These are phyloP conservation scores for Pelargonium myrrhifolium DNA, from an alignment of 441 rosid species.

Conservation along the genomic window DNA sequence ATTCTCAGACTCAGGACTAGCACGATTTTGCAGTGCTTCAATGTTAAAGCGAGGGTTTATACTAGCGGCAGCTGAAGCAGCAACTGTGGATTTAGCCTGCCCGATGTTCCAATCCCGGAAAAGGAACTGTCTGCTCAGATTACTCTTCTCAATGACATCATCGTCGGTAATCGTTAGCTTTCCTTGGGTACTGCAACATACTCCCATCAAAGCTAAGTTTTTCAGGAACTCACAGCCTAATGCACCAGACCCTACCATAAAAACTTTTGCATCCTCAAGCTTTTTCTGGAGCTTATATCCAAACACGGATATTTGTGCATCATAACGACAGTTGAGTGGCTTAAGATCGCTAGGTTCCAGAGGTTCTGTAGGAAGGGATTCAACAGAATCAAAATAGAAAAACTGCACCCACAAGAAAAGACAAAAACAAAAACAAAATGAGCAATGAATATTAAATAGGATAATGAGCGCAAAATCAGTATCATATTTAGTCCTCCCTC, in stretches of 20 bases:
- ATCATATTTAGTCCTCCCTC: neutral
- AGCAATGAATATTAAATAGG: neutral
- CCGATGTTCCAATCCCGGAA: slow-evolving; percentile 96
- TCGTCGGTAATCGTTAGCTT: slow-evolving; percentile 81
- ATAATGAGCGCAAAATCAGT: neutral
- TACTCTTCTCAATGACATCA: slow-evolving; percentile 90
- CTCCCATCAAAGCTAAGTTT: slow-evolving; percentile 86
- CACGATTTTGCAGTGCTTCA: slow-evolving; percentile 83
- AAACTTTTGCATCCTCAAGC: slow-evolving; percentile 65
- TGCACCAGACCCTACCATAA: slow-evolving; percentile 87
- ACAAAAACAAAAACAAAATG: slow-evolving; percentile 16
- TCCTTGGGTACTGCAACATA: slow-evolving; percentile 64
- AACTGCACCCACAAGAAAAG: slow-evolving; percentile 40
- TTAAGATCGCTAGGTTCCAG: slow-evolving; percentile 52
- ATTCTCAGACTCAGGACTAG: slow-evolving; percentile 71
- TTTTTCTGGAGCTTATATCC: slow-evolving; percentile 81
- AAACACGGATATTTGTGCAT: slow-evolving; percentile 86
- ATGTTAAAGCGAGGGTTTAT: slow-evolving; percentile 57
- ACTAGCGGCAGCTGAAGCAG: slow-evolving; percentile 68
- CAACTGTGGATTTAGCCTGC: slow-evolving; percentile 89
- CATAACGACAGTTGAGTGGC: slow-evolving; percentile 67
- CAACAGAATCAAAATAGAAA: slow-evolving; percentile 84
- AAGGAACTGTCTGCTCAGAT: slow-evolving; percentile 85
- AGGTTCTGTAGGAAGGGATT: slow-evolving; percentile 66
- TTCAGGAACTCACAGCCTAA: slow-evolving; percentile 88